Percentiles rank a stretch among this genome's conserved stretches.
Evolutionary conservation across 805 yeast genomes (phyloP).

Genomic region (Candida chilensis): DNA sequence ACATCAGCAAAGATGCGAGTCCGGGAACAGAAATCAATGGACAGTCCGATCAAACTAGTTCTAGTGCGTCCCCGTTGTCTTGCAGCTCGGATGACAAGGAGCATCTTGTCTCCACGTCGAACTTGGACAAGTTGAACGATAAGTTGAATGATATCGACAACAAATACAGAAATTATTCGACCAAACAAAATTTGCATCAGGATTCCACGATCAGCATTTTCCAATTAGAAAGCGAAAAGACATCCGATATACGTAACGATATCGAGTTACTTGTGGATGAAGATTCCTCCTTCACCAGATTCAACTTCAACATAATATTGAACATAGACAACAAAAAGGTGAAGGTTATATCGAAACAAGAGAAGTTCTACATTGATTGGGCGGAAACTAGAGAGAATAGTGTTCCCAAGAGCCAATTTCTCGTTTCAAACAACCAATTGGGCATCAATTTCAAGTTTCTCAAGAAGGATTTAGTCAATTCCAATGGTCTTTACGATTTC

Average conservation of each 20-base stretch:
- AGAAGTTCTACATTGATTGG: not conserved
- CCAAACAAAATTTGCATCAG: too few species aligned
- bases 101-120: too few species aligned
- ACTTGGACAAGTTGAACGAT: not conserved
- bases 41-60: too few species aligned
- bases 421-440: not conserved
- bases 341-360: not conserved
- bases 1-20: too few species aligned
- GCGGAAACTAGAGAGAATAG: not conserved
- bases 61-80: too few species aligned
- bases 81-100: too few species aligned
- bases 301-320: not conserved
- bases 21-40: too few species aligned
- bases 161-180: too few species aligned
- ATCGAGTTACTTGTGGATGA: not conserved
- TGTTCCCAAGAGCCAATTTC: not conserved
- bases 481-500: not conserved
- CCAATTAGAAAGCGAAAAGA: too few species aligned
- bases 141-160: not conserved
- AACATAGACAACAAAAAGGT: not conserved
- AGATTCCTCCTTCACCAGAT: slow-evolving; percentile 1
- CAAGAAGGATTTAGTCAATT: not conserved
- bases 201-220: too few species aligned
- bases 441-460: not conserved
- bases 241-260: too few species aligned